Evolutionary conservation across 1,284 basidiomycete species (phyloP).

Genomic region (Leccinum angustisporum): DNA sequence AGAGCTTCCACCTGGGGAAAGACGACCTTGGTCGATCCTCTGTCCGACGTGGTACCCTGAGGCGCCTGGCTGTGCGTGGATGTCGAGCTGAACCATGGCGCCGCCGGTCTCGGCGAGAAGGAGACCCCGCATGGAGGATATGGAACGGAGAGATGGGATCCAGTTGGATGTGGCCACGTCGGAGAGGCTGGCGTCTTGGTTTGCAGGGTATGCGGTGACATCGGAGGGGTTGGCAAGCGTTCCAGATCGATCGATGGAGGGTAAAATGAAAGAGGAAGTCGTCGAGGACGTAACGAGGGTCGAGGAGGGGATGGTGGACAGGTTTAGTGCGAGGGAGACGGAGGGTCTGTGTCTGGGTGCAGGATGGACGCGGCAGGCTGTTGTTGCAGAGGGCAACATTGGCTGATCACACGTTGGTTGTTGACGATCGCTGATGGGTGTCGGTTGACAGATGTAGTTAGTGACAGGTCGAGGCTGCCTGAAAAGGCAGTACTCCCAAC

Average conservation of each 20-base stretch:
- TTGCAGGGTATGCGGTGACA: constrained; percentile 16
- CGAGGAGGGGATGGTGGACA: constrained; percentile 32
- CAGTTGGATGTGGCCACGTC: constrained; percentile 9
- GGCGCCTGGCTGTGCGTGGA: constrained; percentile 30
- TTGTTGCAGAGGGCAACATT: constrained; percentile 14
- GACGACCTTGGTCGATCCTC: constrained; percentile 34
- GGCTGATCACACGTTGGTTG: constrained; percentile 5
- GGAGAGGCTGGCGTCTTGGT: constrained; percentile 4
- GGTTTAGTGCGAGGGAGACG: constrained; percentile 20
- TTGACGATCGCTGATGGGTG: background rate
- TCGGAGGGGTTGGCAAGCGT: constrained; percentile 17
- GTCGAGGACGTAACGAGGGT: constrained; percentile 28
- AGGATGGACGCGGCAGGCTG: constrained; percentile 1
- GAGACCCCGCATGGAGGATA: constrained; percentile 43
- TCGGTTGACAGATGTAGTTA: constrained; percentile 4
- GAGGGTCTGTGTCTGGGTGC: constrained; percentile 10
- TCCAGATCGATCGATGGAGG: constrained; percentile 15
- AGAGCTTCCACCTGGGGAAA: constrained; percentile 33
- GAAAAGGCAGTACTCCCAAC: too few relatives aligned
- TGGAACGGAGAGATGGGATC: constrained; percentile 38
- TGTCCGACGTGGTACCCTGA: constrained; percentile 42
- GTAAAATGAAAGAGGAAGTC: constrained; percentile 27
- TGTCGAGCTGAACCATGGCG: constrained; percentile 43
- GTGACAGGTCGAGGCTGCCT: too few relatives aligned
- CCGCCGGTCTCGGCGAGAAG: constrained; percentile 44